phyloP scores from a whole-genome alignment of 2,329 filamentous ascomycete genomes.

The Byssothecium circinans region DNA sequence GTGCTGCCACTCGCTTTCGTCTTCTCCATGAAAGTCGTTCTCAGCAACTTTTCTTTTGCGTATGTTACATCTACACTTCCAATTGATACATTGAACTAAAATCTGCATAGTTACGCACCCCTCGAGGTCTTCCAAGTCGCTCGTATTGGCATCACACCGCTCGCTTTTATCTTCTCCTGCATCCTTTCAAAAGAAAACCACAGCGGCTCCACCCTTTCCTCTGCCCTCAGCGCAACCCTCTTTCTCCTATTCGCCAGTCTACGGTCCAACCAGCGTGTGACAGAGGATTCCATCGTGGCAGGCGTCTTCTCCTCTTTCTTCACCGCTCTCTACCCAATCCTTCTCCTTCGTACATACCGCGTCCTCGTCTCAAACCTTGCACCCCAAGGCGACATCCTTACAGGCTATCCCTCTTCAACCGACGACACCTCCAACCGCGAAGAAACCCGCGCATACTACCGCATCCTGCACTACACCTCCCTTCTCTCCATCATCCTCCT shows the following conservation, averaged over 20 bases:
- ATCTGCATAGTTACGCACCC: conserved; percentile 49
- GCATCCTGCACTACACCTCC: conserved; percentile 56
- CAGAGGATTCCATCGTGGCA: conserved; percentile 54
- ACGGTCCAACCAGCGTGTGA: conserved; percentile 51
- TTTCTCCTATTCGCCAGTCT: conserved; percentile 54
- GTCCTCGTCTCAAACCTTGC: conserved; percentile 49
- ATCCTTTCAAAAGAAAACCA: conserved; percentile 51
- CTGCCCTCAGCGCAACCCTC: conserved; percentile 54
- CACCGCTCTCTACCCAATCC: conserved; percentile 55
- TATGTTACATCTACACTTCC: conserved; percentile 30
- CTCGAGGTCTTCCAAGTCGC: conserved; percentile 57
- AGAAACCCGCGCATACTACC: conserved; percentile 55
- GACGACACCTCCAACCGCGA: conserved; percentile 45
- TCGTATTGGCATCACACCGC: conserved; percentile 54
- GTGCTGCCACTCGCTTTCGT: conserved; percentile 54
- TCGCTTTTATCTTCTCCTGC: conserved; percentile 53
- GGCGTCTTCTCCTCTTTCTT: conserved; percentile 57
- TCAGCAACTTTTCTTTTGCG: conserved; percentile 59
- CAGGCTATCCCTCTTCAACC: conserved; percentile 38
- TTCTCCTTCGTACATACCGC: conserved; percentile 55
- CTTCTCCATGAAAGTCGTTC: conserved; percentile 53
- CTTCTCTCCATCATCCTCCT: conserved; percentile 53
- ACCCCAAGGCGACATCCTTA: conserved; percentile 50
- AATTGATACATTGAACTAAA: conserved; percentile 8
- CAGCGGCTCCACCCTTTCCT: conserved; percentile 53